Percentiles rank a stretch among this genome's conserved stretches.
Conservation (phyloP, 1,284 basidiomycete species). For the Leccinum pseudoinsigne region DNA sequence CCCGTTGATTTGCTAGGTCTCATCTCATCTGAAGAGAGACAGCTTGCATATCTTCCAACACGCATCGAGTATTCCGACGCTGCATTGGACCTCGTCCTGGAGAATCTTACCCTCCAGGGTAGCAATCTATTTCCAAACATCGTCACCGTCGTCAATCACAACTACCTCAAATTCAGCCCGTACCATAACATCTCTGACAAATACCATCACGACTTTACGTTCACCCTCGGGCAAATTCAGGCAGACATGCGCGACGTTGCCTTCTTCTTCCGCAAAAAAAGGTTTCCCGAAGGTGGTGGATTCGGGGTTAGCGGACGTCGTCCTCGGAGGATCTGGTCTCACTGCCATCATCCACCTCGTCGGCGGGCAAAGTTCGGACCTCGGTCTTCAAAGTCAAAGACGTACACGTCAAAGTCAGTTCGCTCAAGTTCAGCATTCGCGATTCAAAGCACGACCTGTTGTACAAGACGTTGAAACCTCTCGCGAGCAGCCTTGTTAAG, state of each 20-base stretch:
- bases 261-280: constrained; percentile 83
- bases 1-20: too few relatives aligned
- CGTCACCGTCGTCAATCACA: constrained; percentile 79
- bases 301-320: constrained; percentile 90
- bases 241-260: constrained; percentile 93
- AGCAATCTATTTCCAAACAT: constrained; percentile 83
- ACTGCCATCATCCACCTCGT: constrained; percentile 66
- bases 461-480: constrained; percentile 80
- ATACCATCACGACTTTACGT: constrained; percentile 66
- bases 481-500: constrained; percentile 85
- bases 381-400: constrained; percentile 81
- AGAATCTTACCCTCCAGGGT: constrained; percentile 90
- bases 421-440: constrained; percentile 88
- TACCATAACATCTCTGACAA: constrained; percentile 63
- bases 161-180: constrained; percentile 83
- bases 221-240: constrained; percentile 86
- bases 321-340: constrained; percentile 81
- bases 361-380: constrained; percentile 59
- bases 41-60: constrained; percentile 88
- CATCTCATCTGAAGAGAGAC: background rate
- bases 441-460: constrained; percentile 91
- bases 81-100: constrained; percentile 85
- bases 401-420: constrained; percentile 80
- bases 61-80: constrained; percentile 92
- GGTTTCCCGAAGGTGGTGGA: constrained; percentile 84